Conservation (phyloP, 2,329 filamentous ascomycete genomes). For the Aspergillus thermomutatus region DNA sequence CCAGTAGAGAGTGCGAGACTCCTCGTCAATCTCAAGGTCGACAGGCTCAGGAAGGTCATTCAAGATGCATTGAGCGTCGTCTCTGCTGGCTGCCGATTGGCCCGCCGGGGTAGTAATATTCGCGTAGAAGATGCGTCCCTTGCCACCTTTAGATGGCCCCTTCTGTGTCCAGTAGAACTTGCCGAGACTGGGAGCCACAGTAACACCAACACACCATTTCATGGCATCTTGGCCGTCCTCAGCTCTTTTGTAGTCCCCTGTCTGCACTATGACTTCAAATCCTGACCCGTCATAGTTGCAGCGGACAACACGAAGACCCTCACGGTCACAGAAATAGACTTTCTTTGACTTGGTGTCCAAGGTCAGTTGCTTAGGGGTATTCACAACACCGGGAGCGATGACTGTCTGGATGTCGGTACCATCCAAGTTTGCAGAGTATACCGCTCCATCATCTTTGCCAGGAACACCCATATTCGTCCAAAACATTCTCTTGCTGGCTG, state of each 20-base stretch:
- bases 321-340: constrained; percentile 45
- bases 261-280: constrained; percentile 40
- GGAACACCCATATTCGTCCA: constrained; percentile 52
- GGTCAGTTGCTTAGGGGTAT: constrained; percentile 49
- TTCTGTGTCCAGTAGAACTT: constrained; percentile 62
- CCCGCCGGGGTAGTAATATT: constrained; percentile 39
- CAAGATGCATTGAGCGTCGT: constrained; percentile 45
- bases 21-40: constrained; percentile 55
- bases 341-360: constrained; percentile 26
- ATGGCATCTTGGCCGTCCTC: constrained; percentile 34
- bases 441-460: constrained; percentile 41
- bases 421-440: constrained; percentile 47
- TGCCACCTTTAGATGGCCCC: constrained; percentile 49
- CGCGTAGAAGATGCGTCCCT: constrained; percentile 54
- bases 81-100: constrained; percentile 30
- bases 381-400: constrained; percentile 42
- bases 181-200: constrained; percentile 42
- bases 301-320: constrained; percentile 38
- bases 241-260: constrained; percentile 20
- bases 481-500: constrained; percentile 38
- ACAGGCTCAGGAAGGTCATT: constrained; percentile 53
- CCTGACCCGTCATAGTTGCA: constrained; percentile 33
- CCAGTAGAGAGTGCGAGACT: constrained; percentile 52
- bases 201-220: constrained; percentile 57
- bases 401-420: constrained; percentile 46